Evolutionary conservation across 805 yeast genomes (phyloP), one percentile per base, ranked within the genome.

Genomic region (Hyphopichia homilentoma): DNA sequence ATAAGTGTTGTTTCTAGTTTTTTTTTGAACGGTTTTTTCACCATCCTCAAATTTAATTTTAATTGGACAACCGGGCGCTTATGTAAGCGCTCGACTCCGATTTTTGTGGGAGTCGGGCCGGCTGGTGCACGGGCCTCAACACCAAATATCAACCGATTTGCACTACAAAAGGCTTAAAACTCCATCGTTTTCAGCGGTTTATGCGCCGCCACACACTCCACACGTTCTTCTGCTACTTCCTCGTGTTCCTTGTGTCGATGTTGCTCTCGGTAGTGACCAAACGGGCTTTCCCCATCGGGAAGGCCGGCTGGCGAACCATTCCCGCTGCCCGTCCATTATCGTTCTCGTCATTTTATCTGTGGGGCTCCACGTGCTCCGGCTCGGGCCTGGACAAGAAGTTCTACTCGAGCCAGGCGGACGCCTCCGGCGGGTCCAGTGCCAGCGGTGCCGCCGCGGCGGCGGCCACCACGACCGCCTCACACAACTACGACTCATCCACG

Each of bases 361-460:
- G 34, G 4, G 36, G 45, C 2, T 39, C 54, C 39, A 25, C 40
- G 27, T 32, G 26, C 27, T 16, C 32, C 27, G 35, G 19, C 29
- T 38, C 41, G 35, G 43, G n/a, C n/a, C n/a, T n/a, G n/a, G n/a
- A n/a, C n/a, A n/a, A n/a, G n/a, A n/a, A n/a, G n/a, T n/a, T n/a
- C n/a, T n/a, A n/a, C n/a, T n/a, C n/a, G n/a, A n/a, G n/a, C n/a
- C n/a, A n/a, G n/a, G n/a, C n/a, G n/a, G n/a, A n/a, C n/a, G n/a
- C n/a, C n/a, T 24, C 45, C 40, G 34, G 41, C 43, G 16, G 49
- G 46, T 21, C 40, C 38, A 50, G 33, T 30, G 51, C 33, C 39
- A 48, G 21, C 51, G 40, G 49, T 5, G 34, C 47, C n/a, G 36
- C 45, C 8, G 43, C 54, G 5, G 40, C 50, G 5, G 41, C 45